A percentile compares a stretch with the other conserved stretches of the same genome.
Evolutionary conservation across 441 rosid genomes (phyloP).

Genomic region (Sinapis alba): DNA sequence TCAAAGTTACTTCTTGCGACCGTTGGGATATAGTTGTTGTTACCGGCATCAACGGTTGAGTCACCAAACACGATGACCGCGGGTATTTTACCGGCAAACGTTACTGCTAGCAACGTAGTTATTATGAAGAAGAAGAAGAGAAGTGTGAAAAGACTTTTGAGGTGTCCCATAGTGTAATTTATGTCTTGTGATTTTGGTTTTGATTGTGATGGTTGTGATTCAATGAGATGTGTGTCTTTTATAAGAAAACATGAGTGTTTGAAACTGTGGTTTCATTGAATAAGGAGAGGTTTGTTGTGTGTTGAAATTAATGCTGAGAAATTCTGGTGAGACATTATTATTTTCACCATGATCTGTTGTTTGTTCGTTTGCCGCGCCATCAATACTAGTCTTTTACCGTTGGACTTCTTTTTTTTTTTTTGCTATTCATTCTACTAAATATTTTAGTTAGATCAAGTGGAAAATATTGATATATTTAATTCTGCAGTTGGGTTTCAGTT

Average conservation of each 20-base stretch:
- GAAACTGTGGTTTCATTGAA: conserved; percentile 37
- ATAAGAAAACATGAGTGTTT: conserved; percentile 23
- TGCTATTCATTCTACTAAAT: background rate
- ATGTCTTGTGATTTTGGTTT: conserved; percentile 13
- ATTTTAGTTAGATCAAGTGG: background rate
- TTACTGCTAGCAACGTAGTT: background rate
- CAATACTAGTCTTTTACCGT: conserved; percentile 38
- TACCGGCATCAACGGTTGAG: conserved; percentile 66
- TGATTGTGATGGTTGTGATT: conserved; percentile 29
- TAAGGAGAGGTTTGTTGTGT: conserved; percentile 41
- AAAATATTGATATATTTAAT: background rate
- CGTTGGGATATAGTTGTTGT: conserved; percentile 63
- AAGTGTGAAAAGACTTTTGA: conserved; percentile 25
- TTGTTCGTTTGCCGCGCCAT: conserved; percentile 40
- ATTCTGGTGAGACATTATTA: conserved; percentile 40
- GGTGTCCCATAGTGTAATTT: conserved; percentile 3
- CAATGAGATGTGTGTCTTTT: conserved; percentile 17
- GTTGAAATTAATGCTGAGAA: conserved; percentile 41
- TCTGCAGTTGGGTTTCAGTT: background rate
- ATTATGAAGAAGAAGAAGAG: conserved; percentile 16
- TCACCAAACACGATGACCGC: conserved; percentile 72
- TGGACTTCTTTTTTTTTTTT: background rate
- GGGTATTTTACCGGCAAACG: conserved; percentile 43
- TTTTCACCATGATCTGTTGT: conserved; percentile 31
- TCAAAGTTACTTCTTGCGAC: conserved; percentile 63